phyloP scores from a whole-genome alignment of 768 basidiomycete genomes.

The Gautieria morchelliformis region DNA sequence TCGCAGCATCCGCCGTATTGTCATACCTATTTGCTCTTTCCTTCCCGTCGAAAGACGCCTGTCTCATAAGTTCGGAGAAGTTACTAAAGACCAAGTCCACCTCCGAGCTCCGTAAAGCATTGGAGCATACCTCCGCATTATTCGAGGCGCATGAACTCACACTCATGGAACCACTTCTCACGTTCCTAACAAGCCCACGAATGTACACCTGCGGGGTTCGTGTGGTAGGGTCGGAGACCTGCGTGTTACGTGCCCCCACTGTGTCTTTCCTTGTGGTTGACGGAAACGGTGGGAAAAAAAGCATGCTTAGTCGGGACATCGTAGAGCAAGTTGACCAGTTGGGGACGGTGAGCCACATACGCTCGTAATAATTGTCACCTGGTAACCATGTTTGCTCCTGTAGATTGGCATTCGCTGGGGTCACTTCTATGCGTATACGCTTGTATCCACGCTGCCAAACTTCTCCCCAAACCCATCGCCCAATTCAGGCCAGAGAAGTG shows the following conservation, averaged over 20 bases:
- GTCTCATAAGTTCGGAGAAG: conserved; percentile 15
- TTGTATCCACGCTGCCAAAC: conserved; percentile 47
- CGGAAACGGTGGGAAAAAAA: conserved; percentile 30
- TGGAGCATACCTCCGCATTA: conserved; percentile 43
- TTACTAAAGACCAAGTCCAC: conserved; percentile 9
- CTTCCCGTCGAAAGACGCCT: conserved; percentile 17
- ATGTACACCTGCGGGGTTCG: conserved; percentile 51
- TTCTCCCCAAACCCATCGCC: conserved; percentile 16
- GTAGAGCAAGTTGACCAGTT: conserved; percentile 56
- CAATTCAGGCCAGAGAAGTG: conserved; percentile 21
- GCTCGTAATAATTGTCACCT: not conserved
- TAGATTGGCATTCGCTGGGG: conserved; percentile 75
- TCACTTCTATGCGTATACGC: conserved; percentile 67
- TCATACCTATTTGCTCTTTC: conserved; percentile 57
- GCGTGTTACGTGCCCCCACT: conserved; percentile 47
- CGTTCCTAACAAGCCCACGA: conserved; percentile 40
- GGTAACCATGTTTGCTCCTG: not conserved
- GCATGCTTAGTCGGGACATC: conserved; percentile 51
- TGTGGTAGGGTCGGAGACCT: conserved; percentile 50
- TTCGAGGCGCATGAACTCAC: conserved; percentile 55
- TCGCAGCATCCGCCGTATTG: conserved; percentile 48
- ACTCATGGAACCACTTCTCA: conserved; percentile 44
- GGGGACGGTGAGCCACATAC: conserved; percentile 38
- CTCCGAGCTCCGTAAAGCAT: conserved; percentile 10
- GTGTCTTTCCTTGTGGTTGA: conserved; percentile 57